Evolutionary conservation across 1,284 basidiomycete genomes (phyloP).

Genomic region (Cutaneotrichosporon sp.): DNA sequence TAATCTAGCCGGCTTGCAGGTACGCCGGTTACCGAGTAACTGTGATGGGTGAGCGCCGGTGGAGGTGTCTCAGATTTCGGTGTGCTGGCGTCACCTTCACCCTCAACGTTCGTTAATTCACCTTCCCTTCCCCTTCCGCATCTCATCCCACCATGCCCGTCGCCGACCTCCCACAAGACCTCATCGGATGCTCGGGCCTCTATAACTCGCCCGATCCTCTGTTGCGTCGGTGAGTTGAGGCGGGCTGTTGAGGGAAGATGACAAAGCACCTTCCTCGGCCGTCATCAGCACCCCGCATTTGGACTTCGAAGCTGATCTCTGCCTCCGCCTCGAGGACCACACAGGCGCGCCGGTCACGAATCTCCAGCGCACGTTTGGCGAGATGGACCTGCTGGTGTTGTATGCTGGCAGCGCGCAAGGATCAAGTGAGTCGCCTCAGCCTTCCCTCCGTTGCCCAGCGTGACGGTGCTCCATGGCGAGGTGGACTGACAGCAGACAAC

Average conservation of each 20-base stretch:
- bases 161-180: slow-evolving; percentile 38
- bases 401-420: slow-evolving; percentile 51
- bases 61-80: slow-evolving; percentile 5
- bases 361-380: slow-evolving; percentile 40
- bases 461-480: background rate
- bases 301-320: slow-evolving; percentile 10
- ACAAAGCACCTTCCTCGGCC: too few relatives aligned
- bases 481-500: slow-evolving; percentile 20
- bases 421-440: slow-evolving; percentile 32
- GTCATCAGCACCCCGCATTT: background rate
- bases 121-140: background rate
- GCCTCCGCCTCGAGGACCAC: slow-evolving; percentile 50
- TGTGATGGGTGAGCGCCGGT: background rate
- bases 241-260: too few relatives aligned
- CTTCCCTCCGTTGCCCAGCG: background rate
- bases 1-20: background rate
- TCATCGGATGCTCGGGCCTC: slow-evolving; percentile 44
- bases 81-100: background rate
- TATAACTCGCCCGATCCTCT: slow-evolving; percentile 50
- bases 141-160: background rate
- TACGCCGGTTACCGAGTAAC: background rate
- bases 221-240: slow-evolving; percentile 41
- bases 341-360: slow-evolving; percentile 46
- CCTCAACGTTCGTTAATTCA: background rate
- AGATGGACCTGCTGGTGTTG: slow-evolving; percentile 49